Base-by-base conservation (phyloP, 768 basidiomycete species). In the Epithele typhae region DNA sequence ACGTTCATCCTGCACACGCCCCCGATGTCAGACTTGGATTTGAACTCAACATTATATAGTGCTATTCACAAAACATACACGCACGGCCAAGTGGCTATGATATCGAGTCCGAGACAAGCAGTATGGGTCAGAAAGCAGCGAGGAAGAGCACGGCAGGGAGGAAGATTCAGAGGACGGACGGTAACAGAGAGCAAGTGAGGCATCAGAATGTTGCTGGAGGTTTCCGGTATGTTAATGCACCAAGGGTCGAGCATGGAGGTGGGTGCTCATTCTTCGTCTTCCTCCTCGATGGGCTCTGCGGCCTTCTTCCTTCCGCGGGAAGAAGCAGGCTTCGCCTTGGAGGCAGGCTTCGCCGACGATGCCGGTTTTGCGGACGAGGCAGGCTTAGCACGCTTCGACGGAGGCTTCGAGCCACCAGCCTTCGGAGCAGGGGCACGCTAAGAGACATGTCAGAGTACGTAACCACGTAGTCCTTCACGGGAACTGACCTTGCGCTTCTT, bases 401-500 rank as follows among this genome's bases (percentile, higher is more conserved):
- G 45, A 3, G 57, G 57, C 43, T 59, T 59, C 7, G 48, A 25
- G 17, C 42, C 22, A 1, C 46, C 33, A 14, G 41, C 45, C 46
- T 54, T 59, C 18, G 57, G 52, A 14, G 57, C 39, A 6, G 59
- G 56, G 2, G 54, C 59, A 45, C 54, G 56, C 55, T 59, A 37
- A 1, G 12, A 14, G 32, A 33, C 1, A 12, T 49, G 40, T 38
- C 27, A 18, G 18, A 19, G 22, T 15, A 21, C 11, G 12, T 33
- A 38, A 25, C n/a, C 14, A n/a, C 19, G 19, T 3, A 34, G 3
- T 36, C 2, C 6, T n/a, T n/a, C n/a, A n/a, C n/a, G n/a, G n/a
- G n/a, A 15, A 53, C 67, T 18, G 56, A 81, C 85, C 80, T 87
- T 85, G 67, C 84, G 81, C 68, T 89, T 90, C 71, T 81, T 86